phyloP scores from a whole-genome alignment of 2,329 filamentous ascomycete genomes.

The Sclerotinia trifoliorum region DNA sequence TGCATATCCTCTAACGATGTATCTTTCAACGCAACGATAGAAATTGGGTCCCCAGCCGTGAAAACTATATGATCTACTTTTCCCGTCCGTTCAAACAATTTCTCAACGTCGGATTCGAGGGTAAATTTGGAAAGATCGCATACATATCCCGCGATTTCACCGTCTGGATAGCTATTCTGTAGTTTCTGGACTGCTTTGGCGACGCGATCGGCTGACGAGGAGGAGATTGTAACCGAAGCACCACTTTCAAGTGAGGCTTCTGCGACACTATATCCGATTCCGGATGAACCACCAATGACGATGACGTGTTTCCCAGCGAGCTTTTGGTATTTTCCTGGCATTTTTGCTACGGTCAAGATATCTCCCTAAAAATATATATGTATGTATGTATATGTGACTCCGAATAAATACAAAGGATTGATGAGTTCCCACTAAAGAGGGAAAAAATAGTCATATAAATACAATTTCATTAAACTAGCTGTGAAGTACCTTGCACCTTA shows the following conservation, averaged over 20 bases:
- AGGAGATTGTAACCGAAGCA: slow-evolving; percentile 34
- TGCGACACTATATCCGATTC: slow-evolving; percentile 35
- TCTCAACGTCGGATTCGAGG: slow-evolving; percentile 42
- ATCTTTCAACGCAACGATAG: slow-evolving; percentile 21
- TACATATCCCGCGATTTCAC: slow-evolving; percentile 24
- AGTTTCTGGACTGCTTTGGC: slow-evolving; percentile 23
- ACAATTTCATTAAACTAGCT: too few species aligned
- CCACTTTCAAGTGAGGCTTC: slow-evolving; percentile 34
- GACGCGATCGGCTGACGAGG: slow-evolving; percentile 24
- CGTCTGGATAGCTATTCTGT: slow-evolving; percentile 24
- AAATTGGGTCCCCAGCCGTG: slow-evolving; percentile 33
- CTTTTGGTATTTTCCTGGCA: slow-evolving; percentile 35
- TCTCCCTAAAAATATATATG: background rate
- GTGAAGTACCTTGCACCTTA: background rate
- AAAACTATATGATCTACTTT: slow-evolving; percentile 36
- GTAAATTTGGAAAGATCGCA: slow-evolving; percentile 31
- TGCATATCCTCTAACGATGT: slow-evolving; percentile 27
- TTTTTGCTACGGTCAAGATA: slow-evolving; percentile 1
- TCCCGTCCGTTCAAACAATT: slow-evolving; percentile 42
- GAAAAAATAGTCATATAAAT: background rate
- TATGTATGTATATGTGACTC: background rate
- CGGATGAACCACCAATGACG: slow-evolving; percentile 36
- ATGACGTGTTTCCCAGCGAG: slow-evolving; percentile 34
- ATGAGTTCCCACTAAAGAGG: background rate
- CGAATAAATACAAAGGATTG: background rate